Conservation (phyloP, 73 alveolate genomes). For the Paramecium octaurelia region DNA sequence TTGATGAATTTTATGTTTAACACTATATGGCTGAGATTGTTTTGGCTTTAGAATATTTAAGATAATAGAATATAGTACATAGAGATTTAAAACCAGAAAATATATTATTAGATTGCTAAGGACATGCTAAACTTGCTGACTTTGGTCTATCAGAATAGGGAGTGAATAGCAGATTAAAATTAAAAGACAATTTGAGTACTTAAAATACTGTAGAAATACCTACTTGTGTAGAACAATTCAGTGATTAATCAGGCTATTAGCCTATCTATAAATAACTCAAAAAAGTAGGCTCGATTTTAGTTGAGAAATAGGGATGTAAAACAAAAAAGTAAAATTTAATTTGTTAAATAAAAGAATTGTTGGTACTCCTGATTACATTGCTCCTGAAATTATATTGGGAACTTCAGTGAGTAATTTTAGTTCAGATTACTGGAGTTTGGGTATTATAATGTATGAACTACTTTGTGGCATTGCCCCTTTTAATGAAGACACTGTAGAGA, state of each 20-base stretch:
- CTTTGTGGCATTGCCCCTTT: slow-evolving; percentile 73
- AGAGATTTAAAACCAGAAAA: slow-evolving; percentile 69
- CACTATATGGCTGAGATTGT: slow-evolving; percentile 67
- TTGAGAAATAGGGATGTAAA: neutral
- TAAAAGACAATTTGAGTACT: neutral
- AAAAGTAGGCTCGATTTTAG: neutral
- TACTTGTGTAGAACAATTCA: neutral
- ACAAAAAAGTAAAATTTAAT: slow-evolving; percentile 27
- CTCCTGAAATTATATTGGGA: slow-evolving; percentile 62
- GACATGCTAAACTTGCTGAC: slow-evolving; percentile 62
- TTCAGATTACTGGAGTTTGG: slow-evolving; percentile 65
- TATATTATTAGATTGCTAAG: slow-evolving; percentile 52
- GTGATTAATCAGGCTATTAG: neutral
- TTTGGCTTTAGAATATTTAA: slow-evolving; percentile 30
- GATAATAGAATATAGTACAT: slow-evolving; percentile 48
- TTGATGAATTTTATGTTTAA: slow-evolving; percentile 56
- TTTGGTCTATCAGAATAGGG: slow-evolving; percentile 63
- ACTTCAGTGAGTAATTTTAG: slow-evolving; percentile 39
- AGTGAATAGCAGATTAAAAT: slow-evolving; percentile 32
- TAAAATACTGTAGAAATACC: neutral
- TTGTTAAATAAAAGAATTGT: neutral
- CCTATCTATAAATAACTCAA: neutral
- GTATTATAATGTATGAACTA: slow-evolving; percentile 55
- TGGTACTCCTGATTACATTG: slow-evolving; percentile 68
- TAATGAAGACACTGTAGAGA: slow-evolving; percentile 67